Conservation (phyloP, 352 stramenopile genomes). For the Phytophthora pseudosyringae region DNA sequence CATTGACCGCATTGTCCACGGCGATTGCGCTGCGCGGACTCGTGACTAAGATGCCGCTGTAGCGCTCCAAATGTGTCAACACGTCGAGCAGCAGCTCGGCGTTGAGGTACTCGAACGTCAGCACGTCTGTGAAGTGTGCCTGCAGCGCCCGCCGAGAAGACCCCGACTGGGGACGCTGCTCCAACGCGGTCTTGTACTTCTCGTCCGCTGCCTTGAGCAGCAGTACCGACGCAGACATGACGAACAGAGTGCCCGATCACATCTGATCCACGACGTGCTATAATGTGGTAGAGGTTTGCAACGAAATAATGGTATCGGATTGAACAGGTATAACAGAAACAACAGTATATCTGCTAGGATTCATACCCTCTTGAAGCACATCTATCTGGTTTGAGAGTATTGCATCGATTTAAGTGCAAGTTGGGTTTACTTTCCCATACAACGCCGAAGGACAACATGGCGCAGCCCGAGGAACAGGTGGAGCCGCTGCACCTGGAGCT, state of each 20-base stretch:
- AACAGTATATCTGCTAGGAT: background rate
- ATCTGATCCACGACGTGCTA: constrained; percentile 8
- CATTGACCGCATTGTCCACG: constrained; percentile 43
- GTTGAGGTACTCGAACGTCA: constrained; percentile 78
- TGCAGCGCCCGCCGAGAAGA: constrained; percentile 8
- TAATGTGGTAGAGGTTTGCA: constrained; percentile 8
- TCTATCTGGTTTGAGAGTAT: background rate
- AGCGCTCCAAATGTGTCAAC: constrained; percentile 53
- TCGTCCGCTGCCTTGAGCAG: constrained; percentile 77
- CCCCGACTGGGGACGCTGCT: background rate
- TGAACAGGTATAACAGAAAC: background rate
- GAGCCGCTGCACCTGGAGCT: constrained; percentile 90
- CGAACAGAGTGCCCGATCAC: background rate
- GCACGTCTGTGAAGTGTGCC: constrained; percentile 65
- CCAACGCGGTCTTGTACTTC: constrained; percentile 60
- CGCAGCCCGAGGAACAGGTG: constrained; percentile 90
- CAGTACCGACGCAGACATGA: constrained; percentile 39
- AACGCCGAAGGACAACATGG: constrained; percentile 42
- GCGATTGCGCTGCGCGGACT: constrained; percentile 76
- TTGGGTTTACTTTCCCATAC: constrained; percentile 2
- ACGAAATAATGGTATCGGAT: background rate
- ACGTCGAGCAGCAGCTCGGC: constrained; percentile 40
- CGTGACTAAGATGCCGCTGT: constrained; percentile 72
- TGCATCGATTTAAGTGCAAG: background rate
- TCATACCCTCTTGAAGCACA: constrained; percentile 2